Evolutionary conservation across 805 yeast genomes (phyloP).

Genomic region (Zygoascus tannicola): DNA sequence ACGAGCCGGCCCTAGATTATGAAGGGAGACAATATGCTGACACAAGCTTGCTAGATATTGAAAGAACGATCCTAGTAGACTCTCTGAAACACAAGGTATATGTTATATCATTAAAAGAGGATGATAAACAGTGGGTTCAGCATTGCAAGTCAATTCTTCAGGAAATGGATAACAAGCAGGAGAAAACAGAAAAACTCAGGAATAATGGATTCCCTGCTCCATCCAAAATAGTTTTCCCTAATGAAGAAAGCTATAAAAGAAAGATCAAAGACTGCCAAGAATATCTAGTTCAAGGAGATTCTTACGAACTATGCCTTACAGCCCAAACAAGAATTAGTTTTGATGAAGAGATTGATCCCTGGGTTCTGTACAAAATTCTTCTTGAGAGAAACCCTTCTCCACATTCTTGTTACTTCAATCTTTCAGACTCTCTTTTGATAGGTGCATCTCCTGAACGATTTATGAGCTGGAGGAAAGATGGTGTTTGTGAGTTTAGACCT

Average conservation of each 20-base stretch:
- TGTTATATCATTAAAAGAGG: constrained; percentile 39
- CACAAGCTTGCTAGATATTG: constrained; percentile 62
- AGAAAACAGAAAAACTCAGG: no score
- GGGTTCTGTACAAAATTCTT: constrained; percentile 73
- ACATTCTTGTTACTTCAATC: constrained; percentile 69
- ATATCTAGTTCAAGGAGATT: constrained; percentile 67
- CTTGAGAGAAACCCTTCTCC: constrained; percentile 83
- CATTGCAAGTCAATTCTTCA: constrained; percentile 6
- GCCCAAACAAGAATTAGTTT: constrained; percentile 55
- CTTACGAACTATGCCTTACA: constrained; percentile 89
- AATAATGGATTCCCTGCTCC: neutral
- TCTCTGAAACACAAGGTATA: constrained; percentile 37
- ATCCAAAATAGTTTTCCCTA: constrained; percentile 34
- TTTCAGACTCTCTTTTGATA: constrained; percentile 43
- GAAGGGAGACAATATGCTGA: constrained; percentile 36
- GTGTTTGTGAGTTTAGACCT: constrained; percentile 73
- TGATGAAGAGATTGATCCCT: constrained; percentile 43
- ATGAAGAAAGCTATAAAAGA: constrained; percentile 41
- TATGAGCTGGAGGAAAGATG: constrained; percentile 55
- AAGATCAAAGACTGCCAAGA: constrained; percentile 59
- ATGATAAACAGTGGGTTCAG: constrained; percentile 31
- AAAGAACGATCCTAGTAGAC: constrained; percentile 52
- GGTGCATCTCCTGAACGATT: constrained; percentile 96
- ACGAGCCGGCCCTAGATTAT: constrained; percentile 18
- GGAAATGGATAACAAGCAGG: constrained; percentile 12